phyloP scores from a whole-genome alignment of 2,329 filamentous ascomycete genomes.

The Sporothrix brasiliensis region DNA sequence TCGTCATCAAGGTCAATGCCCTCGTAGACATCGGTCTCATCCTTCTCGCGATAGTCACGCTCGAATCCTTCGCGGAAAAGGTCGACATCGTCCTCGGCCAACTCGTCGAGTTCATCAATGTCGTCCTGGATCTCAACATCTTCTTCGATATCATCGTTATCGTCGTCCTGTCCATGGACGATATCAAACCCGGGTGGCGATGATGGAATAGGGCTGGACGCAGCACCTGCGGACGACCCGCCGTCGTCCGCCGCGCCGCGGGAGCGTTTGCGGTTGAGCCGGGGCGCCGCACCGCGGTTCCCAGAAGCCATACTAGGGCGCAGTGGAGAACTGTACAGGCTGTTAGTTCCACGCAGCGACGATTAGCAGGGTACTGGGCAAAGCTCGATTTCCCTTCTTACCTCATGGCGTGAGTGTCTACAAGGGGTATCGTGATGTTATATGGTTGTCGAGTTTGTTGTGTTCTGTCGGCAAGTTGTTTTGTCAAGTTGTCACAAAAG shows the following conservation, averaged over 20 bases:
- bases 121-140: conserved; percentile 73
- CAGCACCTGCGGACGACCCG: conserved; percentile 54
- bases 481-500: background rate
- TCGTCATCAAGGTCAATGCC: conserved; percentile 76
- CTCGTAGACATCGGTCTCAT: conserved; percentile 70
- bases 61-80: conserved; percentile 75
- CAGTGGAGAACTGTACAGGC: conserved; percentile 71
- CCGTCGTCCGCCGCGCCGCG: conserved; percentile 57
- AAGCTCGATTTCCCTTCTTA: conserved; percentile 26
- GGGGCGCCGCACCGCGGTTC: conserved; percentile 68
- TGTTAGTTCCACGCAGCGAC: background rate
- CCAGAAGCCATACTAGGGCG: conserved; percentile 79
- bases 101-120: conserved; percentile 76
- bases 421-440: background rate
- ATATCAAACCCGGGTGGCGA: conserved; percentile 67
- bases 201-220: conserved; percentile 68
- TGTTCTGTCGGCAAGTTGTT: background rate
- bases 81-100: conserved; percentile 79
- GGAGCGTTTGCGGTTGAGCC: conserved; percentile 59
- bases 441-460: background rate
- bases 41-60: conserved; percentile 68
- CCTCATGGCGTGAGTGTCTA: conserved; percentile 37
- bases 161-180: conserved; percentile 66
- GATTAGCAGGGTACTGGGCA: background rate
- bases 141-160: conserved; percentile 70